Conservation (phyloP, 2,329 filamentous ascomycete genomes). For the Alternaria gaisen region DNA sequence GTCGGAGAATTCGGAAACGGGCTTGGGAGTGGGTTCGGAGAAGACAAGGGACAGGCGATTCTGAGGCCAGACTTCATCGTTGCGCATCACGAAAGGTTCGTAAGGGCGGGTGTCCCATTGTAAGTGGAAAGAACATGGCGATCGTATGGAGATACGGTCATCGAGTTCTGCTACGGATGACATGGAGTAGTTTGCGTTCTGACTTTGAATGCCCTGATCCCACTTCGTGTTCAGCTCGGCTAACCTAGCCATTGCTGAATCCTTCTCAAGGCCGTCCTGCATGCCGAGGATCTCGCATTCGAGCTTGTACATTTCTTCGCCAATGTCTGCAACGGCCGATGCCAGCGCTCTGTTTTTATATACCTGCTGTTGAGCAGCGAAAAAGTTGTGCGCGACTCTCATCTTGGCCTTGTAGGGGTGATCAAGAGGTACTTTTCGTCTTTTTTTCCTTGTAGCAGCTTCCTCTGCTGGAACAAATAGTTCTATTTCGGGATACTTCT, state of each 20-base stretch:
- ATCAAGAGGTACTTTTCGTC: background rate
- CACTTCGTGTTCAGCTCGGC: conserved; percentile 52
- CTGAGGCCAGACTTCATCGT: conserved; percentile 73
- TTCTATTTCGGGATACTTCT: conserved; percentile 26
- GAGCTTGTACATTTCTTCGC: conserved; percentile 37
- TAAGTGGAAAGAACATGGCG: conserved; percentile 30
- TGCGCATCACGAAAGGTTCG: conserved; percentile 70
- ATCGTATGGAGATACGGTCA: conserved; percentile 39
- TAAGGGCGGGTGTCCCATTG: conserved; percentile 74
- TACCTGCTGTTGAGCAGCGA: too few relatives aligned
- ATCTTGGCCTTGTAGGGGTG: conserved; percentile 20
- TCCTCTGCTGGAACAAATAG: conserved; percentile 3
- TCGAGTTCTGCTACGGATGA: conserved; percentile 30
- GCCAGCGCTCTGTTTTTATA: conserved; percentile 11
- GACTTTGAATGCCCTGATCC: conserved; percentile 6
- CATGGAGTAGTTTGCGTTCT: conserved; percentile 13
- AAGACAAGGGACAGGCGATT: conserved; percentile 69
- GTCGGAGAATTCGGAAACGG: conserved; percentile 18
- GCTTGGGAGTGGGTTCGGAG: conserved; percentile 65
- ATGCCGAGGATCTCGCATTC: conserved; percentile 39
- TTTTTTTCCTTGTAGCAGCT: background rate
- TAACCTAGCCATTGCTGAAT: conserved; percentile 42
- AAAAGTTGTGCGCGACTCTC: background rate
- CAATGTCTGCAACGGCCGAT: conserved; percentile 34
- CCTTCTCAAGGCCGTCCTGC: conserved; percentile 32